Base-by-base conservation (phyloP, 1,284 basidiomycete genomes). In the Pholiota adiposa region DNA sequence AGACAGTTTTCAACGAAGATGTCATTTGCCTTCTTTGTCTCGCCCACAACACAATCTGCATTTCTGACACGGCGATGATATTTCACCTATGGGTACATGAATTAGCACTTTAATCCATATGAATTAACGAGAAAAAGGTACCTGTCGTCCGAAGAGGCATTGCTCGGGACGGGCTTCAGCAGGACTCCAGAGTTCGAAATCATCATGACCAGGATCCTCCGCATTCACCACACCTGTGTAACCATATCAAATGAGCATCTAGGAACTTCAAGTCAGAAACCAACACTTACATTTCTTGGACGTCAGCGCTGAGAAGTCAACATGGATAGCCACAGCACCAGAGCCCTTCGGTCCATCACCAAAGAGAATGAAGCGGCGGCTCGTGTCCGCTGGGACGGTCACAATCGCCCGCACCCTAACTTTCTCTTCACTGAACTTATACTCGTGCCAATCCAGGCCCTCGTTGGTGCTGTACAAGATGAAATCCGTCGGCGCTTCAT, bases 171-270 rank as follows among this genome's bases (percentile, higher is more conserved):
- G 85, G 54, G 88, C 86, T 70, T 96, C 90, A 59, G 91, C 92
- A 0, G 96, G 96, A 72, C 91, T 94, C 96, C 96, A 98, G 3
- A 96, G 75, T 73, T 97, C 96, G 71, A 97, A 98, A 74, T 98
- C 96, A 69, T 97, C 95, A 50, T 88, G 77, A 31, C 82, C 83
- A 3, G 94, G 89, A 69, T 97, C 78, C 1, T 92, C 83, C 3
- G 83, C 58, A 65, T 85, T 84, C 50, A 95, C 76, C 0, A 81
- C 75, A 73, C 94, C 94, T 96, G 63, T 1, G 56, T 16, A 49
- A 50, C 41, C 12, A 41, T 70, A 43, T 72, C 27, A 56, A 7
- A 60, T 3, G 12, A 50, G 31, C 14, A 51, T 51, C n/a, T 57
- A 11, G n/a, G 38, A 41, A 29, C n/a, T 16, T 34, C 21, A 41